Evolutionary conservation across 2,329 filamentous ascomycete species (phyloP), one percentile per base, ranked within the genome.

Genomic region (Venturia nashicola): DNA sequence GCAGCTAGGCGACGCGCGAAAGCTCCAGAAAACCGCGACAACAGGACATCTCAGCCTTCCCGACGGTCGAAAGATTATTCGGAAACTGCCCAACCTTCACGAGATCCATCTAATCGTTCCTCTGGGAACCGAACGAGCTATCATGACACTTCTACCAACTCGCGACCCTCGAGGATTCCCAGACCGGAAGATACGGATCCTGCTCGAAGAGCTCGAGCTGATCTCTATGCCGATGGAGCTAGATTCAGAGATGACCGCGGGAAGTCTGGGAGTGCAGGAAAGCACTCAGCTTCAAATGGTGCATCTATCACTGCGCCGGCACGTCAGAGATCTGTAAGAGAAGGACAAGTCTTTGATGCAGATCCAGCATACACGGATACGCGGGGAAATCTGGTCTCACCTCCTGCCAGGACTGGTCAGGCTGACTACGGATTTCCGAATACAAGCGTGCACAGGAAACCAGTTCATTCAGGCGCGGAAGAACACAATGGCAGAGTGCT

Each of bases 1-100:
- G 80, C 80, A 44, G 73, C 76, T 11, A 46, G 44, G 23, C 61
- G 44, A 27, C 61, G 43, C 72, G 73, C 48, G 68, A 67, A 65
- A 72, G 39, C 54, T 18, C 16, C 36, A 43, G 39, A 42, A 14
- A n/a, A 27, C 27, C 59, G 42, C 39, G 59, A 60, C 27, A 44
- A 60, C 23, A 44, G 59, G 14, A 60, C 6, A 43, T 60, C 59
- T 44, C 36, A 60, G 36, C 59, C 59, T 60, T 60, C 59, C 40
- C 27, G 36, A 11, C 59, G 43, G 16, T 9, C 51, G 16, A 57
- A 36, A 8, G 32, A 57, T 27, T 36, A 57, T n/a, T 36, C 32
- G 9, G 51, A 57, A 12, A 18, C 51, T 57, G 27, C 51, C 7
- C 11, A 23, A 18, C 27, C 48, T 32, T 3, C 27, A 7, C 51